phyloP scores from a whole-genome alignment of 306 rosid species.

The Medicago truncatula region DNA sequence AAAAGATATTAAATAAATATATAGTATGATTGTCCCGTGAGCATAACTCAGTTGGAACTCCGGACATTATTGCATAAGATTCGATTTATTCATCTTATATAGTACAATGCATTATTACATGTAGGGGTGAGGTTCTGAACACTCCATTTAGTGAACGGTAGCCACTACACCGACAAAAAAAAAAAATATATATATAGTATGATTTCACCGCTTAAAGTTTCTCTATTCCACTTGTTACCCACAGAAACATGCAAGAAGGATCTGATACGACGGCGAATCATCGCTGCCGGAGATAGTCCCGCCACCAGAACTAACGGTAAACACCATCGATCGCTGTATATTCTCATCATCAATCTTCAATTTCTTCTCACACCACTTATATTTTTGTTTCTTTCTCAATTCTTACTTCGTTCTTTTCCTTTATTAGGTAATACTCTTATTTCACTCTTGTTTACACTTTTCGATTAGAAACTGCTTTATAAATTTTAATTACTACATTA shows the following conservation, averaged over 20 bases:
- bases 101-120: too few species aligned
- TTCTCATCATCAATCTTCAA: background rate
- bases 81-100: too few species aligned
- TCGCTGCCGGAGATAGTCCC: background rate
- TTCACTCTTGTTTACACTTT: background rate
- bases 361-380: background rate
- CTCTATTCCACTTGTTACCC: background rate
- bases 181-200: too few species aligned
- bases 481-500: background rate
- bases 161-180: too few species aligned
- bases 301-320: background rate
- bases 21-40: too few species aligned
- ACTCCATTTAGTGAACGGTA: too few species aligned
- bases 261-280: background rate
- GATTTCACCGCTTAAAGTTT: background rate
- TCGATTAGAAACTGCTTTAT: background rate
- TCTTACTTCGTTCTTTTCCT: background rate
- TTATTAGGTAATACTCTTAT: background rate
- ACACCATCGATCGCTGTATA: background rate
- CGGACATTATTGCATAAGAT: too few species aligned
- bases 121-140: too few species aligned
- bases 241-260: background rate
- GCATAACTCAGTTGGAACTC: too few species aligned
- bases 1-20: background rate
- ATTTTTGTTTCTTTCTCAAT: background rate